These are phyloP conservation scores for Trichoderma harzianum DNA, from an alignment of 2,329 filamentous ascomycete species.

Conservation along the genomic window DNA sequence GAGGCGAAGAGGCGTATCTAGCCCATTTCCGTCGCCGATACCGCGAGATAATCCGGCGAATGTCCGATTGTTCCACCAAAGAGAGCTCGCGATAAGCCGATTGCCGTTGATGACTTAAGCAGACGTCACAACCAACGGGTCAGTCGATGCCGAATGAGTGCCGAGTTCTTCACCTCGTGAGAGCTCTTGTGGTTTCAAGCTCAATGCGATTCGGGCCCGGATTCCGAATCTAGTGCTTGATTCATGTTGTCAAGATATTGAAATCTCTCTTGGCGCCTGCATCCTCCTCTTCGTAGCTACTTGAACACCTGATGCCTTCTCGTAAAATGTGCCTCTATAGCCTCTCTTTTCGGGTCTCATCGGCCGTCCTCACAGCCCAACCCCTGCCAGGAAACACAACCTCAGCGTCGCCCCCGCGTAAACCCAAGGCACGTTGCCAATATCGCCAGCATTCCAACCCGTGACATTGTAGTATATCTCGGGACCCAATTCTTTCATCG, in stretches of 20 bases:
- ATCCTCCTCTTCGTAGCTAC: not conserved
- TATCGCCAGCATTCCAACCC: conserved; percentile 65
- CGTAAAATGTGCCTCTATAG: not conserved
- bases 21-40: not conserved
- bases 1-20: not conserved
- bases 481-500: conserved; percentile 56
- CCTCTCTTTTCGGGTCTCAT: conserved; percentile 20
- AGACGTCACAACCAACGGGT: not conserved
- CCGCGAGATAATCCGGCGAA: not conserved
- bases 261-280: not conserved
- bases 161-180: not conserved
- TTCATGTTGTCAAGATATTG: not conserved
- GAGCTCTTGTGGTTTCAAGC: not conserved
- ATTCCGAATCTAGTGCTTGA: not conserved
- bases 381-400: conserved; percentile 54
- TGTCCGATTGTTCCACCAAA: conserved; percentile 19
- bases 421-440: conserved; percentile 68
- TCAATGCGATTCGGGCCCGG: conserved; percentile 2
- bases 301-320: not conserved
- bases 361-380: conserved; percentile 45
- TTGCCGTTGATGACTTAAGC: not conserved
- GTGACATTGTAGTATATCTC: conserved; percentile 61
- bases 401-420: conserved; percentile 62
- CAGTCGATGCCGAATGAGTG: not conserved
- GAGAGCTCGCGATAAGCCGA: conserved; percentile 10